phyloP scores from a whole-genome alignment of 2,329 filamentous ascomycete genomes.

The Ceratocystiopsis minuta region DNA sequence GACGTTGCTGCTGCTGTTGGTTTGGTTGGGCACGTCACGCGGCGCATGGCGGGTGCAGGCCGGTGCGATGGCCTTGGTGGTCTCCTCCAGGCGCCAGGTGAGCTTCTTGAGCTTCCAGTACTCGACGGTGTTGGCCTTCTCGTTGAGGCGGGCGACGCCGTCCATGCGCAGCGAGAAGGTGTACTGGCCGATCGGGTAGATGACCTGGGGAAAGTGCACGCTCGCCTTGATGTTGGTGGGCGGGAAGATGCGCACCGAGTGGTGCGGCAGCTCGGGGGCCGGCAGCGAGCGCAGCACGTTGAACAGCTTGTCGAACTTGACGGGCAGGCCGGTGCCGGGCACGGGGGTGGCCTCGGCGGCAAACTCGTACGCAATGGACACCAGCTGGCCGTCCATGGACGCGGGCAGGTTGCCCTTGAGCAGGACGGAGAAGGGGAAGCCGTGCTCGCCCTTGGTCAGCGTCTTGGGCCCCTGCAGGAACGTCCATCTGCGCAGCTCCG shows the following conservation, averaged over 20 bases:
- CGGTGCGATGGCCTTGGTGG: slow-evolving; percentile 57
- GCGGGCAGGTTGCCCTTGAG: slow-evolving; percentile 76
- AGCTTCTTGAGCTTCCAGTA: slow-evolving; percentile 82
- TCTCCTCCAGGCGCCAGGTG: slow-evolving; percentile 86
- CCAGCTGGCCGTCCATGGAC: slow-evolving; percentile 55
- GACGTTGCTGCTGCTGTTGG: no score
- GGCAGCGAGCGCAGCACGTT: slow-evolving; percentile 62
- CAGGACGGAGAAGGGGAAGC: slow-evolving; percentile 77
- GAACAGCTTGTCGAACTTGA: slow-evolving; percentile 50
- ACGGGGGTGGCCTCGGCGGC: slow-evolving; percentile 45
- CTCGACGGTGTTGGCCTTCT: slow-evolving; percentile 51
- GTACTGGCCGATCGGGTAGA: slow-evolving; percentile 74
- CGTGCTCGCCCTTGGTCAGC: slow-evolving; percentile 43
- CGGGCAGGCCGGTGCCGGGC: slow-evolving; percentile 28
- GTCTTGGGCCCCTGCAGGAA: slow-evolving; percentile 44
- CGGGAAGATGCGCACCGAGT: slow-evolving; percentile 85
- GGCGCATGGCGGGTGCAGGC: slow-evolving; percentile 61
- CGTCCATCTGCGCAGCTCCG: slow-evolving; percentile 61
- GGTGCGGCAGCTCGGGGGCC: slow-evolving; percentile 60
- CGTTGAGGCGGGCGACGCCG: slow-evolving; percentile 59
- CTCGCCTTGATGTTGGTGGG: slow-evolving; percentile 84
- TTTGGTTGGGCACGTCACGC: not conserved
- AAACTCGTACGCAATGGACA: slow-evolving; percentile 63
- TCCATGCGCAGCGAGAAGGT: slow-evolving; percentile 64
- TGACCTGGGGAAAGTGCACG: slow-evolving; percentile 63